phyloP scores from a whole-genome alignment of 129 eudicot genomes.

The Tagetes patula region DNA sequence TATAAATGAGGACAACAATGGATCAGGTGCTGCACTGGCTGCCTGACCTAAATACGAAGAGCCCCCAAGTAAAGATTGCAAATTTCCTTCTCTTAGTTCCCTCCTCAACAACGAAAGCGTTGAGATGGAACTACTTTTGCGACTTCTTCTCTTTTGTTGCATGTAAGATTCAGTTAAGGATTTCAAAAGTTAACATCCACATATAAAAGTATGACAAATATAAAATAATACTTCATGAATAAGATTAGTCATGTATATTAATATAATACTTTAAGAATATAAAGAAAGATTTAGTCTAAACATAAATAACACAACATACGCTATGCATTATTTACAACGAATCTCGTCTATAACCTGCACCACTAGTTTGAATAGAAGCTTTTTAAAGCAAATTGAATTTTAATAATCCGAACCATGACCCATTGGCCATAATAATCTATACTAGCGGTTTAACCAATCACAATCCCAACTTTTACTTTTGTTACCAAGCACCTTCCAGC shows the following conservation, averaged over 20 bases:
- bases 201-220: not conserved
- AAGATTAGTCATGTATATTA: not conserved
- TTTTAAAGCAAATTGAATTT: too few relatives aligned
- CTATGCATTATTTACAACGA: not conserved
- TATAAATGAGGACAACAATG: slow-evolving; percentile 83
- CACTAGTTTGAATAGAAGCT: not conserved
- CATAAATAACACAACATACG: not conserved
- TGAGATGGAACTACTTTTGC: slow-evolving; percentile 68
- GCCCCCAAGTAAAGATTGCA: slow-evolving; percentile 77
- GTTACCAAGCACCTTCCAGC: too few relatives aligned
- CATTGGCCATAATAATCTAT: too few relatives aligned
- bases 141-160: slow-evolving; percentile 83
- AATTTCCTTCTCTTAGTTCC: slow-evolving; percentile 79
- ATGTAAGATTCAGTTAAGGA: slow-evolving; percentile 67
- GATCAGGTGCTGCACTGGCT: slow-evolving; percentile 73
- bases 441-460: too few relatives aligned
- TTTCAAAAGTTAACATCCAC: slow-evolving; percentile 27
- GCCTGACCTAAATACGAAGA: slow-evolving; percentile 62
- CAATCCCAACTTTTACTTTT: too few relatives aligned
- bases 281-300: not conserved
- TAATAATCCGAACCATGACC: too few relatives aligned
- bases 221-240: not conserved
- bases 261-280: not conserved
- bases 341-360: not conserved
- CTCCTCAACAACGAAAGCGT: slow-evolving; percentile 76